phyloP scores from a whole-genome alignment of 306 rosid species.

The Styphnolobium japonicum region DNA sequence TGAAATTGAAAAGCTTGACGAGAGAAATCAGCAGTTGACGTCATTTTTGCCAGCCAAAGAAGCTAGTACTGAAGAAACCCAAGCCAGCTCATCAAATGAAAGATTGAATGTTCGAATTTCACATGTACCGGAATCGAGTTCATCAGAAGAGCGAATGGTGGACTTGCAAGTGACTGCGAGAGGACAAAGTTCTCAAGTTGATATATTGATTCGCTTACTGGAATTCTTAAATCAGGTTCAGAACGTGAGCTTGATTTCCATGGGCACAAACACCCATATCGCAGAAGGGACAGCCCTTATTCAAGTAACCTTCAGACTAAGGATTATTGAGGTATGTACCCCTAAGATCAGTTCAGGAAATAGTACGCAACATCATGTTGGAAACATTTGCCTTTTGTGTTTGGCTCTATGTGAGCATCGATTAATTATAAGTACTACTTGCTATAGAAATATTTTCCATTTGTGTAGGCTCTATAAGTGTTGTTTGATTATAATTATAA shows the following conservation, averaged over 20 bases:
- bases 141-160: slow-evolving; percentile 41
- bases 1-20: slow-evolving; percentile 52
- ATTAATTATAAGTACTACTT: neutral
- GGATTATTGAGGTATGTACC: slow-evolving; percentile 64
- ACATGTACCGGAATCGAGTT: slow-evolving; percentile 45
- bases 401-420: neutral
- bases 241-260: slow-evolving; percentile 54
- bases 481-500: neutral
- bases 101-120: slow-evolving; percentile 46
- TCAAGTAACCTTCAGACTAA: slow-evolving; percentile 58
- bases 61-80: slow-evolving; percentile 13
- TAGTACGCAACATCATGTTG: neutral
- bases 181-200: slow-evolving; percentile 45
- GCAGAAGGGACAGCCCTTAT: slow-evolving; percentile 33
- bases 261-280: slow-evolving; percentile 52
- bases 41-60: slow-evolving; percentile 28
- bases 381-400: neutral
- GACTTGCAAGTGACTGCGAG: slow-evolving; percentile 62
- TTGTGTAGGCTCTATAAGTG: neutral
- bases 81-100: slow-evolving; percentile 30
- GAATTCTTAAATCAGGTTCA: slow-evolving; percentile 57
- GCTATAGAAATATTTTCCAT: neutral
- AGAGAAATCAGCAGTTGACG: slow-evolving; percentile 49
- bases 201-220: slow-evolving; percentile 53
- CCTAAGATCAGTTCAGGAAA: neutral